Base-by-base conservation (phyloP, 257 asterid genomes). In the Lithospermum erythrorhizon region DNA sequence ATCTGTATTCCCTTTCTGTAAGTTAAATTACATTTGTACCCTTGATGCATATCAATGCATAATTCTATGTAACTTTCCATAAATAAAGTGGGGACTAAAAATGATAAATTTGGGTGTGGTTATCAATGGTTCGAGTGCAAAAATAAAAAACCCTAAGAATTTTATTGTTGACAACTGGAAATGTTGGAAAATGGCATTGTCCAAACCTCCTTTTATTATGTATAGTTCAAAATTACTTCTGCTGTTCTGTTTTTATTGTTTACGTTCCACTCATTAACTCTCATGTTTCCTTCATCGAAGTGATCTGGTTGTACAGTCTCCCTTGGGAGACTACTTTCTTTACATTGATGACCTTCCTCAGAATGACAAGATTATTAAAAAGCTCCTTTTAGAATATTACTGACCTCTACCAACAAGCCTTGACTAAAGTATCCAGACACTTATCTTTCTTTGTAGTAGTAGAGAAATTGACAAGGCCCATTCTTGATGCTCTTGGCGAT, bases 401-500 rank as follows among this genome's bases (percentile, higher is more conserved):
- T 9, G 30, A 30, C 22, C 32, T 5, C 41, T 6, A 48, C 21
- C 7, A 61, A 30, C 51, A 60, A 23, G 2, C 18, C 56, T n/a
- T 17, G 56, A 29, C 27, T 53, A n/a, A 14, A 35, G 24, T 47
- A 30, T 19, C 56, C 56, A 47, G 29, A 49, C 59, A 52, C 41
- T 66, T 27, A 71, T 56, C 56, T 61, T 55, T 55, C 21, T 65
- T 75, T 72, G 61, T 83, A 88, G 98, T 66, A 68, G 97, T 87
- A 69, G 94, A 84, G 73, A 81, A 65, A 68, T 70, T 76, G 49
- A 78, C 94, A 63, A 70, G 72, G 72, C 73, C 87, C 62, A 61
- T 88, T 66, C 83, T 88, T 17, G 90, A 91, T 77, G 95, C 98
- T 80, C 97, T 88, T 76, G 98, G 95, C 22, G 90, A 82, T 17